Evolutionary conservation across 805 yeast species (phyloP), one percentile per base, ranked within the genome.

Genomic region (Isabelozyma rhagii): DNA sequence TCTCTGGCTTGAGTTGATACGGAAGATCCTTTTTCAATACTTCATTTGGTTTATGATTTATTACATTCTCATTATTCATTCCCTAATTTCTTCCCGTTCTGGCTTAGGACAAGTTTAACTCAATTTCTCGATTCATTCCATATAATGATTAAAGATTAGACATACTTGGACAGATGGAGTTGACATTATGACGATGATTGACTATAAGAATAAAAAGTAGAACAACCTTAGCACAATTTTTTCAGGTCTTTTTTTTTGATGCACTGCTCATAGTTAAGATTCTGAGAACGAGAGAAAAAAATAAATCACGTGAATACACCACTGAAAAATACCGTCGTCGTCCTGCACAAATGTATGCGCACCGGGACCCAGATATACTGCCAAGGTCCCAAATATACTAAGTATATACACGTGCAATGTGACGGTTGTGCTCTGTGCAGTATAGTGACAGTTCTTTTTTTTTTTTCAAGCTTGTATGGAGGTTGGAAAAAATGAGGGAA

Each of bases 91-190:
- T 10, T 31, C 10, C n/a, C 36, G n/a, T 31, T 21, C 25, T 10
- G 36, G 10, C 10, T 31, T 9, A 10, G 5, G n/a, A 10, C 36
- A 2, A 13, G 10, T 3, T 31, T 31, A 31, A 31, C n/a, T 31
- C 36, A 31, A 9, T 31, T 10, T 9, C n/a, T 31, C 36, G 36
- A 31, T 31, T 31, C 36, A 31, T 31, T 13, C 3, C 5, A 5
- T 41, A 13, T 41, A 34, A 14, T 43, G 11, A 14, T 43, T 8
- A 25, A n/a, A 25, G 10, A 17, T 41, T 41, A 43, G 59, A 85
- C 91, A 81, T 85, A 85, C 91, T 83, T 86, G 92, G 75, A 87
- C 93, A 80, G 92, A 85, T 83, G 87, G 90, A 76, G 90, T 75
- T 74, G 87, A 82, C 87, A 82, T 83, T 72, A 41, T 59, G 50